Conservation (phyloP, 2,329 filamentous ascomycete species). For the Cladosporium sp. region DNA sequence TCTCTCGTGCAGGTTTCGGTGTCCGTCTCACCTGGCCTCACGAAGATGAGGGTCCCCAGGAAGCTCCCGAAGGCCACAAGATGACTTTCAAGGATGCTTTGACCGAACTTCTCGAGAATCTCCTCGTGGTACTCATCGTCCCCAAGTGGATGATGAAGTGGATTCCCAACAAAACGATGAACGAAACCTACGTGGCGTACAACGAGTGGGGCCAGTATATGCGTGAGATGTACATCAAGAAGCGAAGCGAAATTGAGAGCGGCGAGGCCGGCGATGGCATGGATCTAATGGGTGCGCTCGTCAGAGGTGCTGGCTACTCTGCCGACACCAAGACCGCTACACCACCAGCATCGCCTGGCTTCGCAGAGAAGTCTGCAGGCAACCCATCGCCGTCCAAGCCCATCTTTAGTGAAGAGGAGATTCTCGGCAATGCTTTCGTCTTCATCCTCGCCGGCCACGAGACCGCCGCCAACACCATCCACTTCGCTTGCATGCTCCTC, state of each 20-base stretch:
- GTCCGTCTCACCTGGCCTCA: constrained; percentile 59
- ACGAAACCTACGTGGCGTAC: constrained; percentile 56
- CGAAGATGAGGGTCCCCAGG: constrained; percentile 43
- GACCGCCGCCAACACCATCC: constrained; percentile 73
- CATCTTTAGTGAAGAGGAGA: constrained; percentile 61
- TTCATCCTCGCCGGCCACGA: constrained; percentile 74
- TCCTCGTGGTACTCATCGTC: constrained; percentile 62
- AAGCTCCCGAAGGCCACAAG: constrained; percentile 52
- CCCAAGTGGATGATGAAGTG: constrained; percentile 58
- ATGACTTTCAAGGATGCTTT: constrained; percentile 68
- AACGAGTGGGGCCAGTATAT: constrained; percentile 69
- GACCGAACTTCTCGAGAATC: constrained; percentile 61
- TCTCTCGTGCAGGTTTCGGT: constrained; percentile 72
- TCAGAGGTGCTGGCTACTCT: constrained; percentile 47
- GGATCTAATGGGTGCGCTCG: constrained; percentile 59
- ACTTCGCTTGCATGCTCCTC: constrained; percentile 69
- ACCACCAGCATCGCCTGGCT: constrained; percentile 29
- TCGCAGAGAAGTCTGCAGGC: constrained; percentile 34
- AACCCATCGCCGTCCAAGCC: constrained; percentile 38
- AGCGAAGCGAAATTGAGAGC: constrained; percentile 50
- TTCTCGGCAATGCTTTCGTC: constrained; percentile 68
- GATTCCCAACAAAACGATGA: constrained; percentile 55
- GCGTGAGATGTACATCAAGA: constrained; percentile 66
- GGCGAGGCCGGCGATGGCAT: constrained; percentile 46
- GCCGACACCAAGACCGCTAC: constrained; percentile 19